Base-by-base conservation (phyloP, 805 yeast genomes). In the Clavispora phyllophila region DNA sequence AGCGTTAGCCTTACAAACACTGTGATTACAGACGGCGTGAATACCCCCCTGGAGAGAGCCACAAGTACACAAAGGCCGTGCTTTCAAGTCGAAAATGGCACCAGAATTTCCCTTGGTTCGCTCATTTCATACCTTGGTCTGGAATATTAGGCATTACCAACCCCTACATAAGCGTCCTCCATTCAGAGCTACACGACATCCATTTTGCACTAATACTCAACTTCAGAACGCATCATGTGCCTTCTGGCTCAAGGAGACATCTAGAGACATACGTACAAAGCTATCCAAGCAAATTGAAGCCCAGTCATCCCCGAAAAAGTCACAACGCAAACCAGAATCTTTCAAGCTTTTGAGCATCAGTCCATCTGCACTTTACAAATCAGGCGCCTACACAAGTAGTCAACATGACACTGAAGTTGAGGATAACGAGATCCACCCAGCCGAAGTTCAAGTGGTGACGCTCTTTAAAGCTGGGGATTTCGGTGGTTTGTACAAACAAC, bases 221-320 rank as follows among this genome's bases (percentile, higher is more conserved):
- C 51, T 52, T 13, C 47, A 47, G 18, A 48, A 50, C 20, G 51
- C 45, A 7, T 46, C 56, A 13, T 52, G 44, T 25, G 39, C 50
- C 5, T 45, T 42, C 36, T 52, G 56, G 56, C 40, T 50, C 17
- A 45, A 48, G 32, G 49, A 46, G 19, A 37, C 47, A 3, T 40
- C 54, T n/a, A 33, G 37, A 17, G 49, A 46, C 10, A 15, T 48
- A 5, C 48, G 50, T 1, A 26, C 20, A n/a, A 19, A 34, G 4
- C 38, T 25, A 24, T 14, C 17, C 34, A 33, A 27, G 10, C 27
- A 14, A 15, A 7, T 35, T 14, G 31, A n/a, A 15, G 15, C 20
- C 6, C 29, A 31, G 8, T 15, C 41, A 15, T 1, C 22, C 13
- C 5, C 18, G 9, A 15, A 14, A 9, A 28, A 6, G n/a, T 13